Conservation (phyloP, 78 protist genomes). For the Dictyostelium brefeldianum region DNA sequence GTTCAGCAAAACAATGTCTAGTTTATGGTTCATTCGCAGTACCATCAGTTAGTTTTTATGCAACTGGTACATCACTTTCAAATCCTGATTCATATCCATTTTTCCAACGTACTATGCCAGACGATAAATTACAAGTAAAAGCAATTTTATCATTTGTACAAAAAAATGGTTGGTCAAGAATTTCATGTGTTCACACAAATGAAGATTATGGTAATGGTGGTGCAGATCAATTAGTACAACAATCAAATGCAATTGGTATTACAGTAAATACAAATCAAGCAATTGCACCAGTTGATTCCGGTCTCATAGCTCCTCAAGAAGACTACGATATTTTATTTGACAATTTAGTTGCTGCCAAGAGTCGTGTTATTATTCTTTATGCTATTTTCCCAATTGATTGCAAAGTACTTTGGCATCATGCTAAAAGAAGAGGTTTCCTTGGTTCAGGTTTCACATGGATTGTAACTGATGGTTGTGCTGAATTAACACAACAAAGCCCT, state of each 20-base stretch:
- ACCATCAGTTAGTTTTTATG: constrained; percentile 62
- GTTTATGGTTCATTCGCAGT: constrained; percentile 45
- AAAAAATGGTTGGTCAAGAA: constrained; percentile 51
- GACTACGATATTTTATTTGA: constrained; percentile 17
- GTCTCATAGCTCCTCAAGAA: background rate
- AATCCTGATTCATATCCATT: constrained; percentile 29
- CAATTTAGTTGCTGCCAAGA: constrained; percentile 25
- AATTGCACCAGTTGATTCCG: background rate
- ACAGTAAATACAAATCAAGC: constrained; percentile 67
- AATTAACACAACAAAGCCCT: background rate
- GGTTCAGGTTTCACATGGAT: constrained; percentile 55
- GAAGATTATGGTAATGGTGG: constrained; percentile 81
- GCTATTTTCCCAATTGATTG: constrained; percentile 66
- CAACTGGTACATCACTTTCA: constrained; percentile 47
- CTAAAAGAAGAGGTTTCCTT: constrained; percentile 7
- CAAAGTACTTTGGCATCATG: constrained; percentile 11
- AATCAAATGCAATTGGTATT: constrained; percentile 16
- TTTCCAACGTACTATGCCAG: constrained; percentile 67
- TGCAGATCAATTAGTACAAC: constrained; percentile 33
- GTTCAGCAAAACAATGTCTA: background rate
- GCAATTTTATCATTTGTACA: constrained; percentile 24
- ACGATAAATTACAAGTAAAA: constrained; percentile 30
- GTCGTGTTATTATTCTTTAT: constrained; percentile 41
- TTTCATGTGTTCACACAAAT: constrained; percentile 70
- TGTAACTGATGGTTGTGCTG: constrained; percentile 79